Evolutionary conservation across 352 stramenopile genomes (phyloP).

Genomic region (Globisporangium cederbergense): DNA sequence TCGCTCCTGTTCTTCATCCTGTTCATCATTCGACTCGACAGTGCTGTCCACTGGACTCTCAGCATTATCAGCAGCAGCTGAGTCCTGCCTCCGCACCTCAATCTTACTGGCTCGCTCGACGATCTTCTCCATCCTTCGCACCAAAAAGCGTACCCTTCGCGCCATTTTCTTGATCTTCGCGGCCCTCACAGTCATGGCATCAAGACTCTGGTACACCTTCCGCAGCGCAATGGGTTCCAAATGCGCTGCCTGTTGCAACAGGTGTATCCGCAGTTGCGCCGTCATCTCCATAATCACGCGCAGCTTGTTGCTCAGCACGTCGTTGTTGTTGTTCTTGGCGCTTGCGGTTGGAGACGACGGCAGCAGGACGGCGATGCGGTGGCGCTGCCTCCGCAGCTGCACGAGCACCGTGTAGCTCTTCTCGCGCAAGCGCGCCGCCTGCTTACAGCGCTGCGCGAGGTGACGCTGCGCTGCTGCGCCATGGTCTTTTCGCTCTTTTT

Average conservation of each 20-base stretch:
- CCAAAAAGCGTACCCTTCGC: neutral
- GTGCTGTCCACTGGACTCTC: neutral
- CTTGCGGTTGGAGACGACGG: no score
- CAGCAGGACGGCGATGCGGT: neutral
- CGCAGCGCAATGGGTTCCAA: constrained; percentile 5
- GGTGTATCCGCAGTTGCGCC: constrained; percentile 10
- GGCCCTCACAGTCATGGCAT: neutral
- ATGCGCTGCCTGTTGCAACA: constrained; percentile 1
- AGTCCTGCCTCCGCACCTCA: neutral
- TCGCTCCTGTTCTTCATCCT: neutral
- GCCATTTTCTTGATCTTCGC: neutral
- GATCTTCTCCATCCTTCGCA: neutral
- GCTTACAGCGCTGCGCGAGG: neutral
- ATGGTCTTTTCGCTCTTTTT: neutral
- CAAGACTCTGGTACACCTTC: constrained; percentile 1
- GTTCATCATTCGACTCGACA: constrained; percentile 1
- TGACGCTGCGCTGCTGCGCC: neutral
- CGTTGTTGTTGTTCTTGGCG: neutral
- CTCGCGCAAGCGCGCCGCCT: neutral
- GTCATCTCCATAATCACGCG: neutral
- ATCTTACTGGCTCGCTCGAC: neutral
- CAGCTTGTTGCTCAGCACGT: neutral
- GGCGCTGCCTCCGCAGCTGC: constrained; percentile 6
- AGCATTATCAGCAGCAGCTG: neutral
- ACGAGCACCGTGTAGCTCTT: neutral